These are phyloP conservation scores for Gracilaria caudata DNA, from an alignment of 23 red algal species.

Conservation along the genomic window DNA sequence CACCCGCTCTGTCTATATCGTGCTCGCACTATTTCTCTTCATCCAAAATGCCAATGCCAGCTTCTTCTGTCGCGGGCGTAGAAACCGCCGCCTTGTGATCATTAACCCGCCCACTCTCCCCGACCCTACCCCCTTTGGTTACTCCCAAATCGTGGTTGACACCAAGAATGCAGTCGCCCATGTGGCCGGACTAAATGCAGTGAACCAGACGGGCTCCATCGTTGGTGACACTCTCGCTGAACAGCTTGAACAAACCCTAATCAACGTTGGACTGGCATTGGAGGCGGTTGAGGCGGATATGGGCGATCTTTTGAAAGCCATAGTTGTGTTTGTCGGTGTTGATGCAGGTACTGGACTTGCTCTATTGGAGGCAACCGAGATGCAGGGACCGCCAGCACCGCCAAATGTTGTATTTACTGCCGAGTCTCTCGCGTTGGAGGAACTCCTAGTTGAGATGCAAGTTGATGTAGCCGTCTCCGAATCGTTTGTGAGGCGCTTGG, in stretches of 20 bases:
- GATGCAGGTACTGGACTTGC: neutral
- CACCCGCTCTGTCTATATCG: neutral
- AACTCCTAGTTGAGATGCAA: slow-evolving; percentile 12
- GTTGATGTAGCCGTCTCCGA: slow-evolving; percentile 25
- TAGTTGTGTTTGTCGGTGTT: slow-evolving; percentile 18
- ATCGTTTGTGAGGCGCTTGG: slow-evolving; percentile 12
- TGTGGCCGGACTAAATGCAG: slow-evolving; percentile 40
- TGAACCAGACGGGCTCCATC: neutral
- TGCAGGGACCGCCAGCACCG: neutral
- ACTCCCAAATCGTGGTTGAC: slow-evolving; percentile 46
- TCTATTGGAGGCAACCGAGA: slow-evolving; percentile 1
- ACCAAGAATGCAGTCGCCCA: slow-evolving; percentile 26
- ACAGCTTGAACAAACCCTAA: slow-evolving; percentile 12
- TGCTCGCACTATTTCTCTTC: slow-evolving; percentile 12
- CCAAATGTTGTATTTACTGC: neutral
- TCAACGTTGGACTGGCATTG: slow-evolving; percentile 12
- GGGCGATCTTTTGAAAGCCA: slow-evolving; percentile 25
- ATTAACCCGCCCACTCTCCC: slow-evolving; percentile 53
- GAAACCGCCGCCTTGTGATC: slow-evolving; percentile 9
- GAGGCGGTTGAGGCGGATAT: slow-evolving; percentile 19
- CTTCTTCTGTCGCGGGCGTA: neutral
- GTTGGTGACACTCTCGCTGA: slow-evolving; percentile 29
- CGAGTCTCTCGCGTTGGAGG: neutral
- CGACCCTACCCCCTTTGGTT: slow-evolving; percentile 49
- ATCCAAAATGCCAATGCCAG: neutral